phyloP scores from a whole-genome alignment of 2,329 filamentous ascomycete genomes.

The Ceratocystis huliohia region DNA sequence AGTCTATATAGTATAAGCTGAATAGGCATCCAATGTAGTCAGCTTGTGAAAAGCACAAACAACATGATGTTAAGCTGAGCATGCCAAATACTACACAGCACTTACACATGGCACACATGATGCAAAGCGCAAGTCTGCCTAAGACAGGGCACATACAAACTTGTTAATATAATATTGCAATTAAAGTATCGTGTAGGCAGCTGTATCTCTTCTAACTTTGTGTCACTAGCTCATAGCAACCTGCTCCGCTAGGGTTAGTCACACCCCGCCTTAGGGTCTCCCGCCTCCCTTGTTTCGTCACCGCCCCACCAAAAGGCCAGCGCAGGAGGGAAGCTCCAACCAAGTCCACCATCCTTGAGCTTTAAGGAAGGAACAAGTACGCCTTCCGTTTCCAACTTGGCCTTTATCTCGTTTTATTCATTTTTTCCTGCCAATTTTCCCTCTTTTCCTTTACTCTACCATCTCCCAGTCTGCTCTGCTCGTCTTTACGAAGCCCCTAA shows the following conservation, averaged over 20 bases:
- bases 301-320: conserved; percentile 7
- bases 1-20: no score
- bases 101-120: no score
- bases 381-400: conserved; percentile 9
- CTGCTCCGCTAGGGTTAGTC: not conserved
- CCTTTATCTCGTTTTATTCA: conserved; percentile 5
- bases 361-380: conserved; percentile 13
- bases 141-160: no score
- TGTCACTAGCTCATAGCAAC: not conserved
- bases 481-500: not conserved
- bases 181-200: no score
- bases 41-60: no score
- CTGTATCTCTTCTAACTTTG: no score
- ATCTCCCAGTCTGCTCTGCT: not conserved
- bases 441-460: not conserved
- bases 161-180: no score
- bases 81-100: no score
- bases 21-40: no score
- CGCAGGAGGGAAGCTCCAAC: not conserved
- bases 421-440: conserved; percentile 8
- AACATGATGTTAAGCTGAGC: no score
- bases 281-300: not conserved
- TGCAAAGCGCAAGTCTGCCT: no score
- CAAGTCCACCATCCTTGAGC: not conserved
- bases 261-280: not conserved